Percentiles rank a stretch among this genome's conserved stretches.
Evolutionary conservation across 2,329 filamentous ascomycete genomes (phyloP).

Genomic region (Aspergillus arachidicola): DNA sequence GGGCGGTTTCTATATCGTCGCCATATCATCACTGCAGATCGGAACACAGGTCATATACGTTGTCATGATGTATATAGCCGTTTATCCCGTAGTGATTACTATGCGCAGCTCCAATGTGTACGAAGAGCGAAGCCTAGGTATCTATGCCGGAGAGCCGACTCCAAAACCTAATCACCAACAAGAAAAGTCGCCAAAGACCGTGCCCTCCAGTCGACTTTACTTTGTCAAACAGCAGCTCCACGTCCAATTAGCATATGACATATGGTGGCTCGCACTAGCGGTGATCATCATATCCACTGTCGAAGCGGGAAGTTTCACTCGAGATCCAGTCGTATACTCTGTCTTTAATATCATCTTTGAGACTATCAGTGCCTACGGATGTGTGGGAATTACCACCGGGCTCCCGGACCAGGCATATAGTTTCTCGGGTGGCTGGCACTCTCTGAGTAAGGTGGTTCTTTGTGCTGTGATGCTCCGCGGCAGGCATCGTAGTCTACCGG

Average conservation of each 20-base stretch:
- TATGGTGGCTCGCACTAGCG: conserved; percentile 55
- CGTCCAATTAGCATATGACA: conserved; percentile 63
- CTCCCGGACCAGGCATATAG: conserved; percentile 47
- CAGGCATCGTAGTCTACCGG: too few species aligned
- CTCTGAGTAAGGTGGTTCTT: conserved; percentile 56
- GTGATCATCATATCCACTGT: conserved; percentile 60
- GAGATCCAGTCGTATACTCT: conserved; percentile 53
- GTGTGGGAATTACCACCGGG: conserved; percentile 60
- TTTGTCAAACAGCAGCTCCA: conserved; percentile 58
- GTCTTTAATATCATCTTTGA: conserved; percentile 57
- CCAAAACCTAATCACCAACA: not conserved
- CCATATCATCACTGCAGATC: too few species aligned
- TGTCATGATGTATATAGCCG: too few species aligned
- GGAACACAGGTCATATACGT: too few species aligned
- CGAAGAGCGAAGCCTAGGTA: too few species aligned
- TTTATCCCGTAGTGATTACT: too few species aligned
- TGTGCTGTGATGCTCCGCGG: too few species aligned
- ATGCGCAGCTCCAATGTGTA: too few species aligned
- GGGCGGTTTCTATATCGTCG: too few species aligned
- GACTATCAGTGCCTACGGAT: conserved; percentile 51
- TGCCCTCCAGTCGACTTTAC: conserved; percentile 41
- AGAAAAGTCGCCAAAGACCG: not conserved
- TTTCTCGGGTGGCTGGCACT: conserved; percentile 41
- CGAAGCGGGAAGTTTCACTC: conserved; percentile 56
- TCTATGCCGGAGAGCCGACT: too few species aligned